These are phyloP conservation scores for Trichomonas vaginalis DNA, from an alignment of 208 protist species.

Conservation along the genomic window DNA sequence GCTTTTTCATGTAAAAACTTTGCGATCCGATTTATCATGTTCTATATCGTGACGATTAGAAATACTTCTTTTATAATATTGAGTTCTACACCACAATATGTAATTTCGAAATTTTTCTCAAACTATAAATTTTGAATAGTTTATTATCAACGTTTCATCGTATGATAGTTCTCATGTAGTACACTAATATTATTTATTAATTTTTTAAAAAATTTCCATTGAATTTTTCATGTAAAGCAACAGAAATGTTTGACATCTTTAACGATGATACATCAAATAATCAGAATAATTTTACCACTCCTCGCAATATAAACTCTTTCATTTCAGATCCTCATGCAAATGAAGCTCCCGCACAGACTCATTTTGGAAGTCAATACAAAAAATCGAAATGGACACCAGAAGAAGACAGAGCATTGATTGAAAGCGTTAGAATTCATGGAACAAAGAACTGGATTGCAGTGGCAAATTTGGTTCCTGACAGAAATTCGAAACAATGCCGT, in stretches of 20 bases:
- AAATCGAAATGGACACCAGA: neutral
- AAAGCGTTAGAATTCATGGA: neutral
- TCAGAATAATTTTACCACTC: neutral
- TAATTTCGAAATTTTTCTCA: too few relatives aligned
- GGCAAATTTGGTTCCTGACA: neutral
- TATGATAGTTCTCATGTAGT: too few relatives aligned
- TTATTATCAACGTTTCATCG: too few relatives aligned
- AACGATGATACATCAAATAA: neutral
- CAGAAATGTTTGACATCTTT: neutral
- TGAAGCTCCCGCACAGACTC: neutral
- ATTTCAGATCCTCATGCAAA: neutral
- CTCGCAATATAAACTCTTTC: neutral
- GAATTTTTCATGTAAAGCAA: too few relatives aligned
- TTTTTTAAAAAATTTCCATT: too few relatives aligned
- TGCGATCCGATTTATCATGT: too few relatives aligned
- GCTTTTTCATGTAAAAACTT: too few relatives aligned
- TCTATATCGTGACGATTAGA: too few relatives aligned
- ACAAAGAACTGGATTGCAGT: constrained; percentile 13
- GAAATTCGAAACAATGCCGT: constrained; percentile 15
- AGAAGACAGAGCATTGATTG: neutral
- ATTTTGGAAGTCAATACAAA: neutral
- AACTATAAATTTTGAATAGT: too few relatives aligned
- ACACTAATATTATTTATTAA: too few relatives aligned
- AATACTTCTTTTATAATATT: too few relatives aligned
- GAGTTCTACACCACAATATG: too few relatives aligned